Percentiles rank a stretch among this genome's conserved stretches.
Evolutionary conservation across 2,329 filamentous ascomycete genomes (phyloP).

Genomic region (Tolypocladium guangdongense): DNA sequence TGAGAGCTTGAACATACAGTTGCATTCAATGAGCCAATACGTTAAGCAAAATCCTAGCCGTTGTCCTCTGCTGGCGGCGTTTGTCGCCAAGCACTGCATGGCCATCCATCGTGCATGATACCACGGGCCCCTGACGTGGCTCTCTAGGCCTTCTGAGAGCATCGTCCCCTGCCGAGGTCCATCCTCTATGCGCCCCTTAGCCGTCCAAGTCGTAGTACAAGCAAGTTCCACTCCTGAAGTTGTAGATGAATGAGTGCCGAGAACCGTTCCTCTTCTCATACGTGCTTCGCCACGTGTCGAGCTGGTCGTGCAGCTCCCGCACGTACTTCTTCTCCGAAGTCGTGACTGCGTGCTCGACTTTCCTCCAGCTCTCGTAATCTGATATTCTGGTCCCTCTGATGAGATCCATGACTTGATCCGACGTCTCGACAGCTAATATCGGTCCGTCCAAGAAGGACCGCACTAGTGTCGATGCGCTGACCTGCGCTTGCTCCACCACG

Average conservation of each 20-base stretch:
- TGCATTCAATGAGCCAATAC: neutral
- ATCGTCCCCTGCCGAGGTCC: neutral
- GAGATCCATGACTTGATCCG: slow-evolving; percentile 69
- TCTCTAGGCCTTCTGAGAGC: neutral
- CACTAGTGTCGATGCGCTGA: slow-evolving; percentile 48
- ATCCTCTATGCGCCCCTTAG: slow-evolving; percentile 10
- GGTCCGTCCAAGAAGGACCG: slow-evolving; percentile 65
- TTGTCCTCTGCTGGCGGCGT: no score
- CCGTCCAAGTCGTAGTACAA: slow-evolving; percentile 70
- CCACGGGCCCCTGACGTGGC: neutral
- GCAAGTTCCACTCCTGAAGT: slow-evolving; percentile 74
- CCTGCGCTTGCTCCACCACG: slow-evolving; percentile 71
- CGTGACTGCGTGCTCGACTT: slow-evolving; percentile 66
- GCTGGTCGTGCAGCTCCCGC: slow-evolving; percentile 67
- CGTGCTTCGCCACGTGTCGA: slow-evolving; percentile 51
- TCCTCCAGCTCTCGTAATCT: slow-evolving; percentile 75
- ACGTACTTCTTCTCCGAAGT: slow-evolving; percentile 73
- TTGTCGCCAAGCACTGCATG: no score
- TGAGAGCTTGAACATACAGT: neutral
- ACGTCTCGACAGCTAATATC: slow-evolving; percentile 78
- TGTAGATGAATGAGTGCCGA: slow-evolving; percentile 79
- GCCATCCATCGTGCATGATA: neutral
- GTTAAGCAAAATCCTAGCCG: neutral
- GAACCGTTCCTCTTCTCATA: slow-evolving; percentile 43
- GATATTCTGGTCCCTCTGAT: slow-evolving; percentile 65